Percentiles rank a stretch among this genome's conserved stretches.
Conservation (phyloP, 2,329 filamentous ascomycete genomes). For the Claviceps monticola region DNA sequence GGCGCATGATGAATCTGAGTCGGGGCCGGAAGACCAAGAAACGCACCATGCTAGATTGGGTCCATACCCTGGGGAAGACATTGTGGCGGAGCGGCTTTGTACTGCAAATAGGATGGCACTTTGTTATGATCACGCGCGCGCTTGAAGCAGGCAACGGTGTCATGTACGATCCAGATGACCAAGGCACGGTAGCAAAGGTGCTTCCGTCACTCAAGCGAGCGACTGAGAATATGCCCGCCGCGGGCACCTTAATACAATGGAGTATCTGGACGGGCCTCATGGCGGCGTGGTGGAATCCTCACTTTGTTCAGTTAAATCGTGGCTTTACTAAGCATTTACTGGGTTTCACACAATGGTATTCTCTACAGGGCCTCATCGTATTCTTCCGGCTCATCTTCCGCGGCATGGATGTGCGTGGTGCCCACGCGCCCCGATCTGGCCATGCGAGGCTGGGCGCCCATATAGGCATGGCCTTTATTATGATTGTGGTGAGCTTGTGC, state of each 20-base stretch:
- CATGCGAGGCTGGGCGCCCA: slow-evolving; percentile 39
- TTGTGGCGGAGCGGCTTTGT: slow-evolving; percentile 34
- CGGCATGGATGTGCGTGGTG: slow-evolving; percentile 26
- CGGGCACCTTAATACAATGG: slow-evolving; percentile 29
- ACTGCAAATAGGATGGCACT: slow-evolving; percentile 38
- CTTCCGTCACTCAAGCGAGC: slow-evolving; percentile 8
- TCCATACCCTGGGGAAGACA: slow-evolving; percentile 28
- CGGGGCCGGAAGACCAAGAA: slow-evolving; percentile 21
- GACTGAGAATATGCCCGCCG: slow-evolving; percentile 23
- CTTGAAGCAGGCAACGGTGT: slow-evolving; percentile 15
- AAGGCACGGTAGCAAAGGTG: slow-evolving; percentile 8
- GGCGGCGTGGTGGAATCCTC: slow-evolving; percentile 56
- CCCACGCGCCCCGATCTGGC: slow-evolving; percentile 22
- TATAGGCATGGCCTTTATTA: slow-evolving; percentile 36
- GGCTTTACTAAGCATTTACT: slow-evolving; percentile 46
- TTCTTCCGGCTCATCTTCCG: slow-evolving; percentile 38
- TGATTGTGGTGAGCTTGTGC: slow-evolving; percentile 33
- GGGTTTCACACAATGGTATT: slow-evolving; percentile 52
- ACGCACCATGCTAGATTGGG: slow-evolving; percentile 26
- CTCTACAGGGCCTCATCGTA: slow-evolving; percentile 47
- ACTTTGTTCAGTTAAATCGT: slow-evolving; percentile 44
- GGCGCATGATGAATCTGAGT: slow-evolving; percentile 58
- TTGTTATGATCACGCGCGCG: slow-evolving; percentile 15
- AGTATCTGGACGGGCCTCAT: slow-evolving; percentile 34
- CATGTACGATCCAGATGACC: slow-evolving; percentile 21